phyloP scores from a whole-genome alignment of 129 eudicot species.

The Solidago caesia region DNA sequence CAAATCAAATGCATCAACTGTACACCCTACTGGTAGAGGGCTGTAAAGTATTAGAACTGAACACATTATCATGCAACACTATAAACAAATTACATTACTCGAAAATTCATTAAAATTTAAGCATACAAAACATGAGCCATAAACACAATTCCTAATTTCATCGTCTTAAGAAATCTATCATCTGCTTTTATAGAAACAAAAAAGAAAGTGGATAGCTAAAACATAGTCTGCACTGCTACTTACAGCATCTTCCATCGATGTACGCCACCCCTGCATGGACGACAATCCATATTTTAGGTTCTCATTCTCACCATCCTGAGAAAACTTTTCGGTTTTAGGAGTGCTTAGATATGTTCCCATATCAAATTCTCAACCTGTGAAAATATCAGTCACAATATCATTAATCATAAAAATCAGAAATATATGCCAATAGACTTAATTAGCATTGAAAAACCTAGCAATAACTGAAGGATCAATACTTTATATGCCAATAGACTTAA shows the following conservation, averaged over 20 bases:
- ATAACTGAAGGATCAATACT: too few relatives aligned
- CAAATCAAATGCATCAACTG: constrained; percentile 10
- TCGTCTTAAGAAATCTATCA: neutral
- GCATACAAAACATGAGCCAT: neutral
- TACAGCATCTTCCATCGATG: constrained; percentile 97
- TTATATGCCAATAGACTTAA: too few relatives aligned
- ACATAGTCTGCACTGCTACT: constrained; percentile 28
- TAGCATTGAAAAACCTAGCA: too few relatives aligned
- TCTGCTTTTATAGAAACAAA: neutral
- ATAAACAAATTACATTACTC: constrained; percentile 1
- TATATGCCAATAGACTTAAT: too few relatives aligned
- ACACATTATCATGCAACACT: neutral
- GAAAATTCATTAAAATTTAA: neutral
- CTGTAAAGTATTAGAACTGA: neutral
- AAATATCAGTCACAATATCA: constrained; percentile 14
- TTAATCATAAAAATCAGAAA: constrained; percentile 11
- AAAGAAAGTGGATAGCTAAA: neutral
- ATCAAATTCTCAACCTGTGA: constrained; percentile 30
- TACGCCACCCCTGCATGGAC: constrained; percentile 96
- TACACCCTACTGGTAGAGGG: constrained; percentile 4
- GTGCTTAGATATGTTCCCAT: constrained; percentile 85
- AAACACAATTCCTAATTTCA: neutral
- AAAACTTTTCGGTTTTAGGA: constrained; percentile 67
- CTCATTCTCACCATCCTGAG: constrained; percentile 80
- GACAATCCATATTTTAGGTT: constrained; percentile 74